Conservation (phyloP, 2,329 filamentous ascomycete species). For the Paecilomyces formosus region DNA sequence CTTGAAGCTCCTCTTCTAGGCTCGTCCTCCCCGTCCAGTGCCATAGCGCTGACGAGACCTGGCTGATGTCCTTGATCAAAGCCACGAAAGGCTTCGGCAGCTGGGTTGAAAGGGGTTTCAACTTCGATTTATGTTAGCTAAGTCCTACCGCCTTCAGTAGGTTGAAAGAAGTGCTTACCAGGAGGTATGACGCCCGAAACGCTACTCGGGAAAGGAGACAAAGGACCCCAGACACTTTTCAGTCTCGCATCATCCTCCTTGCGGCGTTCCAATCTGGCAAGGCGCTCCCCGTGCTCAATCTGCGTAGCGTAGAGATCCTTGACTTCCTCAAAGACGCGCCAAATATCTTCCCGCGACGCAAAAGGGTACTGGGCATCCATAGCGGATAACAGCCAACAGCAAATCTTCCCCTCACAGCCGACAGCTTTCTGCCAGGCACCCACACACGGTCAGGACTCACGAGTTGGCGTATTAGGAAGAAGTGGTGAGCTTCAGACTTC, state of each 20-base stretch:
- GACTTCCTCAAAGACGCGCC: slow-evolving; percentile 57
- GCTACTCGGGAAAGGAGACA: slow-evolving; percentile 81
- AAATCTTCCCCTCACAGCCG: not conserved
- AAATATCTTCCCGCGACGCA: slow-evolving; percentile 57
- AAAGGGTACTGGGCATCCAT: slow-evolving; percentile 61
- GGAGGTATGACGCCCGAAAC: slow-evolving; percentile 78
- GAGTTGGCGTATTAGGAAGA: not conserved
- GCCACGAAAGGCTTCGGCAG: slow-evolving; percentile 79
- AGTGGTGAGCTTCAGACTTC: not conserved
- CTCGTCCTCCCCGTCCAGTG: slow-evolving; percentile 79
- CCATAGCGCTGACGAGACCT: slow-evolving; percentile 70
- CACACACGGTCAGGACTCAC: not conserved
- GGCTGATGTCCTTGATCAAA: slow-evolving; percentile 78
- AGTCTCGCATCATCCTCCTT: slow-evolving; percentile 56
- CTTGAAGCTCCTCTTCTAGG: slow-evolving; percentile 80
- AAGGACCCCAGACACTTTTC: slow-evolving; percentile 81
- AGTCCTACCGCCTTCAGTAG: not conserved
- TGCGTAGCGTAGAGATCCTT: slow-evolving; percentile 54
- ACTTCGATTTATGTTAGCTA: slow-evolving; percentile 2
- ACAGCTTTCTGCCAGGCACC: not conserved
- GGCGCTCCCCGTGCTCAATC: slow-evolving; percentile 53
- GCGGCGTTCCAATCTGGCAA: slow-evolving; percentile 54
- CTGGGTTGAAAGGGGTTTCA: slow-evolving; percentile 69
- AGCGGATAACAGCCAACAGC: slow-evolving; percentile 8
- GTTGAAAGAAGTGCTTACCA: slow-evolving; percentile 49